A percentile compares a stretch with the other conserved stretches of the same genome.
phyloP scores from a whole-genome alignment of 2,329 filamentous ascomycete genomes.

The Xylariaceae sp. region DNA sequence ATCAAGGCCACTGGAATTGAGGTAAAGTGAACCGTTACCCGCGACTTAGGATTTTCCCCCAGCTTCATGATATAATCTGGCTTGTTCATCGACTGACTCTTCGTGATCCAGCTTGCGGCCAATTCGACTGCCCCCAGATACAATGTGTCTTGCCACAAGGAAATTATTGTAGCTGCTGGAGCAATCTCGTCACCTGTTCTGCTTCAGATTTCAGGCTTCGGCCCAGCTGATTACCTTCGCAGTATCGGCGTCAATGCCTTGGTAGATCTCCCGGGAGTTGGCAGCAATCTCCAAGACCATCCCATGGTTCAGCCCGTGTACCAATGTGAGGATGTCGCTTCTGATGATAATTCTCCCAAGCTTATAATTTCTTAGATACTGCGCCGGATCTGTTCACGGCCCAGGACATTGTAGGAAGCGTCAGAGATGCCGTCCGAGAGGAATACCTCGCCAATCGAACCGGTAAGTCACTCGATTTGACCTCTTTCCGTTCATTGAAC shows the following conservation, averaged over 20 bases:
- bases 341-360: neutral
- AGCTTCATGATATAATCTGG: neutral
- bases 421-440: slow-evolving; percentile 18
- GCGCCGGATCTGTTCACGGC: slow-evolving; percentile 26
- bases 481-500: neutral
- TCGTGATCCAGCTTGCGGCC: slow-evolving; percentile 26
- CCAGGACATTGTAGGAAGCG: slow-evolving; percentile 25
- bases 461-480: slow-evolving; percentile 14
- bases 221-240: slow-evolving; percentile 27
- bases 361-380: slow-evolving; percentile 17
- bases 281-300: slow-evolving; percentile 33
- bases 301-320: slow-evolving; percentile 29
- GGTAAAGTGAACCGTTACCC: slow-evolving; percentile 26
- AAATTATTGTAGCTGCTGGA: slow-evolving; percentile 31
- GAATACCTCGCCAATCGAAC: slow-evolving; percentile 28
- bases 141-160: slow-evolving; percentile 28
- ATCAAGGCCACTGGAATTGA: slow-evolving; percentile 35
- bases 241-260: slow-evolving; percentile 28
- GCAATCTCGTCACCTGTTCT: slow-evolving; percentile 31
- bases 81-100: neutral
- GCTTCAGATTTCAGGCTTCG: slow-evolving; percentile 34
- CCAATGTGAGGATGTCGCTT: slow-evolving; percentile 18
- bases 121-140: slow-evolving; percentile 19
- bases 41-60: neutral
- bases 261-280: slow-evolving; percentile 32